These are phyloP conservation scores for Neurospora sp. DNA, from an alignment of 495 filamentous ascomycete genomes.

Conservation along the genomic window DNA sequence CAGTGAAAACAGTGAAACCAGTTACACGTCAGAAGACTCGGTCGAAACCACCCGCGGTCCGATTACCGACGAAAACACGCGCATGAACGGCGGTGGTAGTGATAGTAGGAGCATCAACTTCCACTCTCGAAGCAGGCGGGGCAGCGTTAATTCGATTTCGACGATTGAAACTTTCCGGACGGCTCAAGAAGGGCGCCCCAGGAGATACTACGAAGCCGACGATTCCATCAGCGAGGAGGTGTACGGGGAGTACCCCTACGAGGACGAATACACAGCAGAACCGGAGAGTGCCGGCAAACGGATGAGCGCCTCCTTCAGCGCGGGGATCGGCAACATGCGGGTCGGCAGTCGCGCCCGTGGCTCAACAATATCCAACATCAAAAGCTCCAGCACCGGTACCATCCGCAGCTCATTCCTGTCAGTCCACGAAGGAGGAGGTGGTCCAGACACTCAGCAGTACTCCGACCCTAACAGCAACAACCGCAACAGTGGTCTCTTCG, in stretches of 20 bases:
- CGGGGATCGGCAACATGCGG: background rate
- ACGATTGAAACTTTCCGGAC: conserved; percentile 78
- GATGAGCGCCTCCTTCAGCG: conserved; percentile 19
- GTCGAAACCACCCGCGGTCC: conserved; percentile 63
- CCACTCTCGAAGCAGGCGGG: conserved; percentile 25
- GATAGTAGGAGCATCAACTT: background rate
- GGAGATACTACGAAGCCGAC: conserved; percentile 16
- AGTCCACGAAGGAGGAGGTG: conserved; percentile 16
- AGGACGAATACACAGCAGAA: conserved; percentile 15
- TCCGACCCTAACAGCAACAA: conserved; percentile 6
- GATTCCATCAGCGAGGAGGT: conserved; percentile 5
- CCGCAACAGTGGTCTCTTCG: conserved; percentile 10
- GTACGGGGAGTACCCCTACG: conserved; percentile 7
- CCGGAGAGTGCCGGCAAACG: conserved; percentile 17
- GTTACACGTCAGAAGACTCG: conserved; percentile 56
- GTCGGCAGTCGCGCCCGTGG: background rate
- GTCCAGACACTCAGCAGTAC: background rate
- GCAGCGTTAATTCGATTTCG: conserved; percentile 60
- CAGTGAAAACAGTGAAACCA: conserved; percentile 20
- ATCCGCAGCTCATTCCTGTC: conserved; percentile 20
- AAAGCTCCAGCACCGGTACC: background rate
- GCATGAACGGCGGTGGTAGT: background rate
- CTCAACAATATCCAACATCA: conserved; percentile 5
- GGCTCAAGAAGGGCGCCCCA: conserved; percentile 54
- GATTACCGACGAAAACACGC: conserved; percentile 2